Percentiles rank a stretch among this genome's conserved stretches.
Evolutionary conservation across 2,329 filamentous ascomycete species (phyloP).

Genomic region (Lojkania enalia): DNA sequence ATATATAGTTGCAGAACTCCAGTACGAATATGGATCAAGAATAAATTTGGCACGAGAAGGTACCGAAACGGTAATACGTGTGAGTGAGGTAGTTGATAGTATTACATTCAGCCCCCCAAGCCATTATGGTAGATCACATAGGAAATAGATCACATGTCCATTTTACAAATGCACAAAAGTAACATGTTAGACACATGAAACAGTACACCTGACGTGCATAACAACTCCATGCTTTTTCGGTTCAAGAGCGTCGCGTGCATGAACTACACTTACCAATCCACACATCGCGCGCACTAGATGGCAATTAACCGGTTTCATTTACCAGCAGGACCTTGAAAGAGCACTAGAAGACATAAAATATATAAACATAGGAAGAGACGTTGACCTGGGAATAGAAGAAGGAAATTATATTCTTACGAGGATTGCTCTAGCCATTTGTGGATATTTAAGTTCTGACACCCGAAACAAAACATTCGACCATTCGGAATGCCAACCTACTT

Average conservation of each 20-base stretch:
- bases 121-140: too few relatives aligned
- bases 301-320: not conserved
- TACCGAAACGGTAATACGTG: too few relatives aligned
- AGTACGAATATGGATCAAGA: too few relatives aligned
- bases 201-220: not conserved
- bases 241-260: not conserved
- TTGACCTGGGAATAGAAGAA: not conserved
- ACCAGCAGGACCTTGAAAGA: too few relatives aligned
- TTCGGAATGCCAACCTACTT: constrained; percentile 37
- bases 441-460: not conserved
- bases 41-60: too few relatives aligned
- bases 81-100: too few relatives aligned
- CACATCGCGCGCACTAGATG: not conserved
- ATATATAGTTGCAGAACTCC: too few relatives aligned
- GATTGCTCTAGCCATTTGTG: not conserved
- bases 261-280: not conserved
- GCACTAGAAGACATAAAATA: not conserved
- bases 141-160: too few relatives aligned
- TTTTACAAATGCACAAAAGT: too few relatives aligned
- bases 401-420: not conserved
- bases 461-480: constrained; percentile 4
- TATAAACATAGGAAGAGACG: not conserved
- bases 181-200: not conserved
- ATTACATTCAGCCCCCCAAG: too few relatives aligned
- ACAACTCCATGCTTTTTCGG: not conserved